Evolutionary conservation across 306 rosid genomes (phyloP).

Genomic region (Crataegus laevigata): DNA sequence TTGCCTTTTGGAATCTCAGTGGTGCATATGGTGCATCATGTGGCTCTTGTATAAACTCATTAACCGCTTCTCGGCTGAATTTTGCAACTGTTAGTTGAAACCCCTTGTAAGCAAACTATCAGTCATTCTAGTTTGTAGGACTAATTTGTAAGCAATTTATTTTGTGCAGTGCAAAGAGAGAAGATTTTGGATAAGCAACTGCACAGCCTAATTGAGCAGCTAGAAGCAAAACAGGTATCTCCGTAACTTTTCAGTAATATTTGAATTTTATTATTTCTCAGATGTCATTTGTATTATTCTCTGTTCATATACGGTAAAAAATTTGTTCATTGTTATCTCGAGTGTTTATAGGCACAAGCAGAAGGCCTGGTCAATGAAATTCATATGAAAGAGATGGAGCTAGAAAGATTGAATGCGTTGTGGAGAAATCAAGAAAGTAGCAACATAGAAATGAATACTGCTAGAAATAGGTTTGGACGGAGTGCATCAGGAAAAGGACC

Average conservation of each 20-base stretch:
- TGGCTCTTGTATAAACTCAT: background rate
- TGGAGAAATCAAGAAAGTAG: constrained; percentile 44
- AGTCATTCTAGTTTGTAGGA: background rate
- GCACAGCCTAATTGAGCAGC: constrained; percentile 84
- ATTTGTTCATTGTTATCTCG: constrained; percentile 7
- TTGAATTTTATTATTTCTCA: background rate
- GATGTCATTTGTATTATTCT: background rate
- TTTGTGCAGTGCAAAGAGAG: constrained; percentile 76
- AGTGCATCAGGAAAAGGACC: constrained; percentile 43
- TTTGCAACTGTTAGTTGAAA: background rate
- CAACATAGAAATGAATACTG: constrained; percentile 37
- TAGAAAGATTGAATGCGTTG: constrained; percentile 63
- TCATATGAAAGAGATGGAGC: constrained; percentile 73
- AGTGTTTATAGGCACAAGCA: constrained; percentile 68
- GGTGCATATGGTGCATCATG: background rate
- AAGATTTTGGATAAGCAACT: constrained; percentile 83
- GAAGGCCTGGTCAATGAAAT: constrained; percentile 70
- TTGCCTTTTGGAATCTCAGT: background rate
- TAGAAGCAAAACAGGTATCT: constrained; percentile 69
- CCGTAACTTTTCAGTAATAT: background rate
- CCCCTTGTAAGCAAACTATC: background rate
- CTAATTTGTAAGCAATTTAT: background rate
- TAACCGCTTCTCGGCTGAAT: background rate
- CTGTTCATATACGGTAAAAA: background rate
- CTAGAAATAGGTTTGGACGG: constrained; percentile 62